phyloP scores from a whole-genome alignment of 371 early-diverging fungal species.

The Polyrhizophydium stewartii region DNA sequence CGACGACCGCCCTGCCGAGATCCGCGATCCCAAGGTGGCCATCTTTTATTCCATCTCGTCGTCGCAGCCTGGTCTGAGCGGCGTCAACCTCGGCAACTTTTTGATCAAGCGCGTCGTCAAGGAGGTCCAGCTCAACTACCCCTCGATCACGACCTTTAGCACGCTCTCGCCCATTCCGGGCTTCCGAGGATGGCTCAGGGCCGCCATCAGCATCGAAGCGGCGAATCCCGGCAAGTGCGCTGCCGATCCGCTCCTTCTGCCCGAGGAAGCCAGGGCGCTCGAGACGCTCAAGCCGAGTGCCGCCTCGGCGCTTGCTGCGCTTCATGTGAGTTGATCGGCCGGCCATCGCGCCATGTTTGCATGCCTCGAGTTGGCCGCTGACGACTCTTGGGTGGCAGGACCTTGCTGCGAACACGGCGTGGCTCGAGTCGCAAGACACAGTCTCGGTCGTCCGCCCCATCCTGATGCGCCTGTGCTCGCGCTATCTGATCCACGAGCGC shows the following conservation, averaged over 20 bases:
- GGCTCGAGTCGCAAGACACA: neutral
- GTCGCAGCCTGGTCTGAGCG: conserved; percentile 70
- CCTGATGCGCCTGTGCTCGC: conserved; percentile 2
- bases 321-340: too few species aligned
- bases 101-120: conserved; percentile 80
- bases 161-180: conserved; percentile 85
- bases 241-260: conserved; percentile 1
- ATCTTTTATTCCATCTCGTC: conserved; percentile 86
- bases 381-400: too few species aligned
- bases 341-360: too few species aligned
- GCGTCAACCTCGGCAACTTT: conserved; percentile 81
- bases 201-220: conserved; percentile 13
- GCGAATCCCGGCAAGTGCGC: too few species aligned
- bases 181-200: conserved; percentile 70
- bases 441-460: neutral
- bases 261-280: conserved; percentile 1
- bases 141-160: conserved; percentile 67
- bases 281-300: too few species aligned
- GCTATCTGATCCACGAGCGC: conserved; percentile 62
- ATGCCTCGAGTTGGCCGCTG: too few species aligned
- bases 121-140: conserved; percentile 58
- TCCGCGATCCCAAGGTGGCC: conserved; percentile 41
- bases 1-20: conserved; percentile 40
- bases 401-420: neutral
- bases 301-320: neutral